phyloP scores from a whole-genome alignment of 2,329 filamentous ascomycete genomes.

The Cladosporium oxysporum region DNA sequence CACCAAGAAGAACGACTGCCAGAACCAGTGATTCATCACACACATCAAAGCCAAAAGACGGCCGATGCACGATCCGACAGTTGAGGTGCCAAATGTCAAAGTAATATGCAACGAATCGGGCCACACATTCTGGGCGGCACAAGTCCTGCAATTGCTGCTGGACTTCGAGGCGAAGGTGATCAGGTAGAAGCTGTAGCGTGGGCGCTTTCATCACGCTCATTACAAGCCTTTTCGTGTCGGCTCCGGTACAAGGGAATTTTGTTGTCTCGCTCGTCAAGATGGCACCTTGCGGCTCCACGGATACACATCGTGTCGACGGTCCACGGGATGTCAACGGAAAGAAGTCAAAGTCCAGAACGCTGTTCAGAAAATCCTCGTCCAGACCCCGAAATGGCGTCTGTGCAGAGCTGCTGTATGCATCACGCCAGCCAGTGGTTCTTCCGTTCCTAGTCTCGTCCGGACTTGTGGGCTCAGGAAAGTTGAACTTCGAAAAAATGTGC shows the following conservation, averaged over 20 bases:
- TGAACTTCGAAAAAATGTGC: constrained; percentile 13
- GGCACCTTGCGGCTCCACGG: background rate
- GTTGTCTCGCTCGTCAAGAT: background rate
- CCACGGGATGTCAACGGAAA: background rate
- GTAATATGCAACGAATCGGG: background rate
- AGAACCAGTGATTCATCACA: constrained; percentile 13
- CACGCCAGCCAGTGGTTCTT: background rate
- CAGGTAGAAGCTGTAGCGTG: background rate
- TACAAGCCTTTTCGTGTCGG: background rate
- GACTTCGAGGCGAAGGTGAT: background rate
- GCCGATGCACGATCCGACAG: background rate
- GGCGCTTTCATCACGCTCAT: background rate
- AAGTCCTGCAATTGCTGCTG: background rate
- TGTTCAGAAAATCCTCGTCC: background rate
- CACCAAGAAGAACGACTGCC: constrained; percentile 19
- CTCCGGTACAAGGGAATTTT: background rate
- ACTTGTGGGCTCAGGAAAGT: background rate
- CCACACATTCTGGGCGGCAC: background rate
- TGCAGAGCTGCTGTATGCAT: background rate
- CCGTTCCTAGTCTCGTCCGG: background rate
- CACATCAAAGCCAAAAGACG: constrained; percentile 12
- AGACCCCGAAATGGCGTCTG: background rate
- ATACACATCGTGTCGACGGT: background rate
- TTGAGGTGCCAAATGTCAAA: constrained; percentile 18
- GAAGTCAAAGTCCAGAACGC: background rate